Base-by-base conservation (phyloP, 2,329 filamentous ascomycete species). In the Colletotrichum tabaci region DNA sequence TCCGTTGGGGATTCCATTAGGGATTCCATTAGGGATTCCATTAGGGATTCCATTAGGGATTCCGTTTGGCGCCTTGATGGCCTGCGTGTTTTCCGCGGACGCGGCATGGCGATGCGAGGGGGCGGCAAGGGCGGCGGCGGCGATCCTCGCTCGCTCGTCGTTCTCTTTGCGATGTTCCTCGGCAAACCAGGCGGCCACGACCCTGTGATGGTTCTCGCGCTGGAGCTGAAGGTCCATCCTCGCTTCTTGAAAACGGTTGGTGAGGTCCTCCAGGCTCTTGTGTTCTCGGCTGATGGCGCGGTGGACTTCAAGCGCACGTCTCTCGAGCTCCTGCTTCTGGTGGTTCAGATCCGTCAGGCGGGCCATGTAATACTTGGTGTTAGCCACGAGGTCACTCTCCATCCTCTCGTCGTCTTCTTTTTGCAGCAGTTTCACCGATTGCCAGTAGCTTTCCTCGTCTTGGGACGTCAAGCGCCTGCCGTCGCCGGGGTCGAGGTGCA, bases 361-460 rank as follows among this genome's bases (percentile, higher is more conserved):
- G 38, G 26, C 6, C 18, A 50, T 61, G 26, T 42, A 21, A 8
- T 46, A 23, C n/a, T 58, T 53, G 10, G 69, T 49, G 21, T 47
- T 72, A 26, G 26, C 38, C 38, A 72, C 40, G 46, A 69, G 64
- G 6, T 60, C 40, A 8, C 18, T 6, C 13, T 69, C 58, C n/a
- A 52, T 26, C 9, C 38, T 52, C 6, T 72, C 66, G 8, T 68
- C 69, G 21, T 68, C 65, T 15, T 50, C n/a, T 30, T 72, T 60
- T 3, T 64, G 52, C 46, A 66, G 10, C 7, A 55, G 4, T 21
- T 30, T 46, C 21, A 72, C 12, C 21, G 69, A 58, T 18, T 63
- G 52, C 58, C 65, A 72, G 47, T 72, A 72, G 40, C 62, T 68
- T 15, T 72, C 65, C n/a, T 72, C 69, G 23, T 72, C 69, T 47